phyloP scores from a whole-genome alignment of 768 basidiomycete species.

The Psilocybe subaeruginosa region DNA sequence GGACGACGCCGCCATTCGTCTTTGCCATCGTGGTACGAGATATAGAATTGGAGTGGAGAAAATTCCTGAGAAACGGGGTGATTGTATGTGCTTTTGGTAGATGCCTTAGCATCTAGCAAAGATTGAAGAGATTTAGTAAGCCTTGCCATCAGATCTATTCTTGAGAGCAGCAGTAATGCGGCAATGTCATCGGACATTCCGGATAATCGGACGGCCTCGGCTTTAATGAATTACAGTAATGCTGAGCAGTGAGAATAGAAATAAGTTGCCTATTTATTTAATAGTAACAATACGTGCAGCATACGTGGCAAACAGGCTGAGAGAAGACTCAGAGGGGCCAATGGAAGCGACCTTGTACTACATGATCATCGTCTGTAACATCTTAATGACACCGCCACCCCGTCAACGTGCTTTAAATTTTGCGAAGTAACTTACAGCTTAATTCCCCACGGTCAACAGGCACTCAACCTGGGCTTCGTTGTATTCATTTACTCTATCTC shows the following conservation, averaged over 20 bases:
- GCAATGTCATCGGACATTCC: not conserved
- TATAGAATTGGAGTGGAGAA: slow-evolving; percentile 6
- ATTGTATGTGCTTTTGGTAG: slow-evolving; percentile 5
- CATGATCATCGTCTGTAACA: not conserved
- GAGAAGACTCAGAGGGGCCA: too few relatives aligned
- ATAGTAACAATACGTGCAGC: not conserved
- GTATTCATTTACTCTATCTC: not conserved
- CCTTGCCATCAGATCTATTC: not conserved
- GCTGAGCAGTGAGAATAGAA: not conserved
- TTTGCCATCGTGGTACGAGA: slow-evolving; percentile 9
- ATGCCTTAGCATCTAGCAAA: slow-evolving; percentile 14
- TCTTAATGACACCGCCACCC: not conserved
- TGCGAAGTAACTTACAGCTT: not conserved
- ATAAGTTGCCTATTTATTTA: not conserved
- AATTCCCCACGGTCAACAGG: not conserved
- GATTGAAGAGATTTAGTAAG: not conserved
- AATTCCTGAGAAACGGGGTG: not conserved
- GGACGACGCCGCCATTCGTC: not conserved
- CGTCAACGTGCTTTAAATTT: not conserved
- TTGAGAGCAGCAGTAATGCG: not conserved
- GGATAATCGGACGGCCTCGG: slow-evolving; percentile 11
- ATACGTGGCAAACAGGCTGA: not conserved
- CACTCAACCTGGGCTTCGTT: not conserved
- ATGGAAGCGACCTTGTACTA: too few relatives aligned
- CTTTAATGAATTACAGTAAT: not conserved